Base-by-base conservation (phyloP, 1,284 basidiomycete species). In the Laetiporus sulphureus region DNA sequence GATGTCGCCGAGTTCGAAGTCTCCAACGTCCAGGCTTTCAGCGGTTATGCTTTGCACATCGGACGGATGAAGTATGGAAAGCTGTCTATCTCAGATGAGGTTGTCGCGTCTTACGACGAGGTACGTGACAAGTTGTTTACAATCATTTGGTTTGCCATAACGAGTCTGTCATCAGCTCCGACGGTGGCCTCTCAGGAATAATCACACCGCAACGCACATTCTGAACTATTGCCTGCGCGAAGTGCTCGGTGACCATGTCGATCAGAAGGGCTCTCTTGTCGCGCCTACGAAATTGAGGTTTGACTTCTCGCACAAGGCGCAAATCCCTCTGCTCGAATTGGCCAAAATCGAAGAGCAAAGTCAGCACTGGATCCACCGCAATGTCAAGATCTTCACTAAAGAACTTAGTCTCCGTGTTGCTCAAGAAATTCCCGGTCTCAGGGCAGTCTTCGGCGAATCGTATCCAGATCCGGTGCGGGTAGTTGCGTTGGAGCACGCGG, bases 121-220 rank as follows among this genome's bases (percentile, higher is more conserved):
- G 75, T 79, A 44, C 44, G 68, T 59, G 5, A 21, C 2, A n/a
- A n/a, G n/a, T n/a, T n/a, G n/a, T n/a, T n/a, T n/a, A n/a, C n/a
- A n/a, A n/a, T n/a, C n/a, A n/a, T n/a, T n/a, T n/a, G n/a, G n/a
- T n/a, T n/a, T n/a, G n/a, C n/a, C n/a, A 24, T 21, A 36, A 25
- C 44, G 57, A 11, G 51, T 34, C 12, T 40, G 27, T 36, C n/a
- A n/a, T 11, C 42, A 90, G 86, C 77, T 92, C 32, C 90, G 95
- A 38, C 80, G 96, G 46, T 93, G 89, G 85, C 94, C 94, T 0
- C 69, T 99, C 46, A 83, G 93, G 47, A 98, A 93, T 68, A 99
- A 99, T 61, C 96, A 99, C 70, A 99, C 95, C 19, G 95, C 87
- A 12, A 99, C 96, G 0, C 96, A 99, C 63, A 95, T 99, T 51